Percentiles rank a stretch among this genome's conserved stretches.
phyloP scores from a whole-genome alignment of 306 rosid species.

The Lathyrus sativus region DNA sequence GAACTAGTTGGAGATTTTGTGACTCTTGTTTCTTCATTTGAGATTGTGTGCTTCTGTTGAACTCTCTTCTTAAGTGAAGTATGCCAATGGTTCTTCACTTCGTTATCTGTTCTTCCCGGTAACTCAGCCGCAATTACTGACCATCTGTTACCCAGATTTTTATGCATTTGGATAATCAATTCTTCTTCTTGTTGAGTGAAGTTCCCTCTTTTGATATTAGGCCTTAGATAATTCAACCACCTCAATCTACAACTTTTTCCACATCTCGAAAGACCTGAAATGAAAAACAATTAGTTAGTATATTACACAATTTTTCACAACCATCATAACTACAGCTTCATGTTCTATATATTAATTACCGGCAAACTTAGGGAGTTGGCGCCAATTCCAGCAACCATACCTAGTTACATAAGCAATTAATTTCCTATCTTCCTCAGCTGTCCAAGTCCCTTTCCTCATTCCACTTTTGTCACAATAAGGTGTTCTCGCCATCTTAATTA shows the following conservation, averaged over 20 bases:
- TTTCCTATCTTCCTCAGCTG: constrained; percentile 73
- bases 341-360: constrained; percentile 21
- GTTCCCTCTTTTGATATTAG: constrained; percentile 46
- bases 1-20: constrained; percentile 25
- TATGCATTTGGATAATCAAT: constrained; percentile 31
- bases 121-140: constrained; percentile 44
- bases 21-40: constrained; percentile 3
- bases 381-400: constrained; percentile 94
- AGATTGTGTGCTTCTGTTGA: neutral
- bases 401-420: constrained; percentile 74
- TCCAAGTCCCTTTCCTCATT: constrained; percentile 84
- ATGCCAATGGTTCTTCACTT: constrained; percentile 53
- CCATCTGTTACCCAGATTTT: constrained; percentile 47
- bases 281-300: neutral
- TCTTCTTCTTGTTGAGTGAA: constrained; percentile 42
- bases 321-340: too few species aligned
- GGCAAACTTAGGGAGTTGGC: constrained; percentile 86
- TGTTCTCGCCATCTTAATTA: constrained; percentile 62
- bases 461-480: constrained; percentile 64
- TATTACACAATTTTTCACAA: neutral
- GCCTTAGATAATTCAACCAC: constrained; percentile 53
- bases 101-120: constrained; percentile 48
- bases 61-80: constrained; percentile 36
- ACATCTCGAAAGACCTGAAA: constrained; percentile 44
- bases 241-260: constrained; percentile 54